These are phyloP conservation scores for Metschnikowia continentalis DNA, from an alignment of 805 yeast species.

Conservation along the genomic window DNA sequence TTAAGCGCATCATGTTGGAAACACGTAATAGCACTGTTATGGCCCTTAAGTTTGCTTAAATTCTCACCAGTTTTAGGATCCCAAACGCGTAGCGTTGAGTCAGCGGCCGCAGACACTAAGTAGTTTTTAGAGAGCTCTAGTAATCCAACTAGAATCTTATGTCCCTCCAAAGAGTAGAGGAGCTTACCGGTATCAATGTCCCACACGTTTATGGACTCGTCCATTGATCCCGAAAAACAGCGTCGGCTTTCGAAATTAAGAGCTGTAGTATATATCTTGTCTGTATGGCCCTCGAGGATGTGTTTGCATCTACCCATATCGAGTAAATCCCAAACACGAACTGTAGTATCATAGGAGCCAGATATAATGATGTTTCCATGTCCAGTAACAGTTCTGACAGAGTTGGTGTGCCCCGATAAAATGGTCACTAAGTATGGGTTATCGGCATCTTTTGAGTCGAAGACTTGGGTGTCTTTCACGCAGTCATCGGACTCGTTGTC, in stretches of 20 bases:
- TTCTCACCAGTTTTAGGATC: slow-evolving; percentile 74
- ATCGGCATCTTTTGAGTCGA: slow-evolving; percentile 32
- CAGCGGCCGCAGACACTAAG: slow-evolving; percentile 94
- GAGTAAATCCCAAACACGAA: slow-evolving; percentile 85
- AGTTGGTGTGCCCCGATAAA: slow-evolving; percentile 54
- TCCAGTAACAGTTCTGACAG: slow-evolving; percentile 86
- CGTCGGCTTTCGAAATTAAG: slow-evolving; percentile 70
- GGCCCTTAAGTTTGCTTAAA: slow-evolving; percentile 69
- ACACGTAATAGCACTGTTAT: slow-evolving; percentile 85
- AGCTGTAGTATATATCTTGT: slow-evolving; percentile 84
- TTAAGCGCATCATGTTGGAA: slow-evolving; percentile 83
- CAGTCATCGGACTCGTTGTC: slow-evolving; percentile 35
- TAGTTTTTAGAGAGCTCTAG: slow-evolving; percentile 71
- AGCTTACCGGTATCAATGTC: slow-evolving; percentile 73
- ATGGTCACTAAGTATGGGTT: slow-evolving; percentile 19
- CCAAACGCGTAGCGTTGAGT: slow-evolving; percentile 89
- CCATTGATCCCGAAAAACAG: slow-evolving; percentile 90
- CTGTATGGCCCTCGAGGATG: slow-evolving; percentile 78
- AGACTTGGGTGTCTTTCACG: slow-evolving; percentile 32
- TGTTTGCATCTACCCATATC: slow-evolving; percentile 67
- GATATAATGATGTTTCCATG: slow-evolving; percentile 78
- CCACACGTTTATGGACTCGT: slow-evolving; percentile 86
- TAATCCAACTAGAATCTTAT: slow-evolving; percentile 84
- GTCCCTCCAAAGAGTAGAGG: slow-evolving; percentile 74
- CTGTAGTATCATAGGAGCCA: slow-evolving; percentile 87